phyloP scores from a whole-genome alignment of 2,329 filamentous ascomycete species.

The Colletotrichum chlorophyti region DNA sequence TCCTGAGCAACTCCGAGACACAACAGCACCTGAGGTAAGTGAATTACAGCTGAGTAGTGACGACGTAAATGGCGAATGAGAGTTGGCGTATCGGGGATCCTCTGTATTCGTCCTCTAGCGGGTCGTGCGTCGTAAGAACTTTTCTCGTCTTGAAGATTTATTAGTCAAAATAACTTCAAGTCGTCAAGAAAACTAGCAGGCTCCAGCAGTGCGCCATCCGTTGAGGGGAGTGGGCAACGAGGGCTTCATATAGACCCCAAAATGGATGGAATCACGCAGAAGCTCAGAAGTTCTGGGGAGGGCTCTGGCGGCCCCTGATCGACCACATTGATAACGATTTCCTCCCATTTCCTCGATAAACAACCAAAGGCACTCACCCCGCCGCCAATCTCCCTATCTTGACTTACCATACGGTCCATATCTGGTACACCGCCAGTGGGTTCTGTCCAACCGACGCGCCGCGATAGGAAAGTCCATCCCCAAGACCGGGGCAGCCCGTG shows the following conservation, averaged over 20 bases:
- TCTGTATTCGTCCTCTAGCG: neutral
- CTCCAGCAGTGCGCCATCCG: neutral
- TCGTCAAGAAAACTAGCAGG: neutral
- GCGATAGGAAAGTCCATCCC: conserved; percentile 28
- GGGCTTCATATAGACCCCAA: neutral
- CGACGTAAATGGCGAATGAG: too few species aligned
- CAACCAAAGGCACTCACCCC: neutral
- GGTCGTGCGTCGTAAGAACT: neutral
- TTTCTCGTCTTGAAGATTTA: neutral
- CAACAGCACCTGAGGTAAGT: too few species aligned
- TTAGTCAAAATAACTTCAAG: neutral
- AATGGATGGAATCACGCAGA: conserved; percentile 19
- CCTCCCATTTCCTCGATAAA: conserved; percentile 16
- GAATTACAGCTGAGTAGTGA: neutral
- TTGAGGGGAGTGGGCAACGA: neutral
- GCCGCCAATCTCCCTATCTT: too few species aligned
- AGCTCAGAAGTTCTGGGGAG: neutral
- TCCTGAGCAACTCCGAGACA: too few species aligned
- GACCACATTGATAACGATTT: conserved; percentile 19
- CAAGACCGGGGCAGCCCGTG: conserved; percentile 21
- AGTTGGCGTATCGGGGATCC: neutral
- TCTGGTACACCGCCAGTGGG: conserved; percentile 16
- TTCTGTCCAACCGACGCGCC: conserved; percentile 14
- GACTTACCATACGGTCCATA: too few species aligned
- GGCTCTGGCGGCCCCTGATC: conserved; percentile 8